These are phyloP conservation scores for Avena atlantica DNA, from an alignment of 176 grass and related monocot species.

Conservation along the genomic window DNA sequence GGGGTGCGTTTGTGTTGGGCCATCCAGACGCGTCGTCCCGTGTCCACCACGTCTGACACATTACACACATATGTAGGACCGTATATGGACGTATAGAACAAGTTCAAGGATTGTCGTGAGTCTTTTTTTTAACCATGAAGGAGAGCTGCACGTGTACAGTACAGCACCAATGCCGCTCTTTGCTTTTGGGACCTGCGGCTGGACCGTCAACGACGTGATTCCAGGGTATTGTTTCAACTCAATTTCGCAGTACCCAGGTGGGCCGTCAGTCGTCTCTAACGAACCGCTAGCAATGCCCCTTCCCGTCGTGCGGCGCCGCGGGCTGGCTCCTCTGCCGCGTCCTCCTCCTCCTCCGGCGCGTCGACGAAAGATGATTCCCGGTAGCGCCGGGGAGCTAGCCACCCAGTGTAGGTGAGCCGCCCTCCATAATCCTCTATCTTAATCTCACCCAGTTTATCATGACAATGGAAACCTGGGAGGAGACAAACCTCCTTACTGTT, in stretches of 20 bases:
- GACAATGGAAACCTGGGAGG: not conserved
- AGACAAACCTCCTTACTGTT: not conserved
- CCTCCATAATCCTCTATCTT: not conserved
- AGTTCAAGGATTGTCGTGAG: no score
- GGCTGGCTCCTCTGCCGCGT: not conserved
- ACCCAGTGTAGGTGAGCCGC: not conserved
- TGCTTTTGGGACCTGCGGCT: not conserved
- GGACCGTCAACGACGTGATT: not conserved
- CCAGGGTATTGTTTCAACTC: no score
- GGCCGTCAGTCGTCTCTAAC: not conserved
- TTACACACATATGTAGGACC: no score
- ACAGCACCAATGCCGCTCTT: no score
- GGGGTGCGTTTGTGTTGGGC: no score
- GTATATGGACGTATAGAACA: no score
- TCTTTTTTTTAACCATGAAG: no score
- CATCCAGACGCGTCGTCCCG: no score
- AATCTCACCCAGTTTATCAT: not conserved
- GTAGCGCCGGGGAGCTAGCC: not conserved
- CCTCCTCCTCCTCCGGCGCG: not conserved
- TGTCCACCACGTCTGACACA: no score
- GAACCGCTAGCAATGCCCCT: not conserved
- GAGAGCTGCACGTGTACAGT: no score
- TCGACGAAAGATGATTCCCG: not conserved
- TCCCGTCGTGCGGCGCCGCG: not conserved
- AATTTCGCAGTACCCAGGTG: no score